A percentile compares a stretch with the other conserved stretches of the same genome.
phyloP scores from a whole-genome alignment of 2,329 filamentous ascomycete genomes.

The Neofusicoccum laricinum region DNA sequence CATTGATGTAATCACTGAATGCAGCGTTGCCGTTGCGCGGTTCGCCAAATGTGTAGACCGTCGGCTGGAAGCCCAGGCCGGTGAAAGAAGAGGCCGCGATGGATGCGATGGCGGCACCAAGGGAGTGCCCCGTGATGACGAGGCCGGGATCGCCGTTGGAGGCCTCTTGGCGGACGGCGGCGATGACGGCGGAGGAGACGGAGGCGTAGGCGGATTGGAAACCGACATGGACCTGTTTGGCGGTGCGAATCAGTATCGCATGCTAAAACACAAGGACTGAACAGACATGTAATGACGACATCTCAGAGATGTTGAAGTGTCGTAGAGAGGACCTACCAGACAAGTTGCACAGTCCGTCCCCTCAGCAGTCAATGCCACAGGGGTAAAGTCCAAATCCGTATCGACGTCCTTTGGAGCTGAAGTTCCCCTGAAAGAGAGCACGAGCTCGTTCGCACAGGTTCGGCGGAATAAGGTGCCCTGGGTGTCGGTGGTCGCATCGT shows the following conservation, averaged over 20 bases:
- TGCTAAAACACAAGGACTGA: no score
- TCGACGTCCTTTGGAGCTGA: background rate
- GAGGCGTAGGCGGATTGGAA: background rate
- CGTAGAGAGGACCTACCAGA: background rate
- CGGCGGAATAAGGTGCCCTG: background rate
- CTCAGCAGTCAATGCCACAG: background rate
- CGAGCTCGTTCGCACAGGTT: background rate
- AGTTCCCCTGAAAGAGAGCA: background rate
- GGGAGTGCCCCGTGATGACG: constrained; percentile 1
- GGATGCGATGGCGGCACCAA: background rate
- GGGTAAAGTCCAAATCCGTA: background rate
- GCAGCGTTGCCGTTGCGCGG: constrained; percentile 7
- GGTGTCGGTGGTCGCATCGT: background rate
- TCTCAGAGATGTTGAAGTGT: no score
- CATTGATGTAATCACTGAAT: background rate
- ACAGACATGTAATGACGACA: no score
- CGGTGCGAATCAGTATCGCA: no score
- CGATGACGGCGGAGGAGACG: background rate
- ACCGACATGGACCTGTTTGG: background rate
- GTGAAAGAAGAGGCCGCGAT: background rate
- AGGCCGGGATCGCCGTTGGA: background rate
- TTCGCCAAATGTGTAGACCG: background rate
- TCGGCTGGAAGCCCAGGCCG: background rate
- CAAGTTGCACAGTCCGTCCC: background rate
- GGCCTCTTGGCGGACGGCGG: background rate